Evolutionary conservation across 768 basidiomycete species (phyloP), one percentile per base, ranked within the genome.

Genomic region (Porphyrellus cyaneotinctus): DNA sequence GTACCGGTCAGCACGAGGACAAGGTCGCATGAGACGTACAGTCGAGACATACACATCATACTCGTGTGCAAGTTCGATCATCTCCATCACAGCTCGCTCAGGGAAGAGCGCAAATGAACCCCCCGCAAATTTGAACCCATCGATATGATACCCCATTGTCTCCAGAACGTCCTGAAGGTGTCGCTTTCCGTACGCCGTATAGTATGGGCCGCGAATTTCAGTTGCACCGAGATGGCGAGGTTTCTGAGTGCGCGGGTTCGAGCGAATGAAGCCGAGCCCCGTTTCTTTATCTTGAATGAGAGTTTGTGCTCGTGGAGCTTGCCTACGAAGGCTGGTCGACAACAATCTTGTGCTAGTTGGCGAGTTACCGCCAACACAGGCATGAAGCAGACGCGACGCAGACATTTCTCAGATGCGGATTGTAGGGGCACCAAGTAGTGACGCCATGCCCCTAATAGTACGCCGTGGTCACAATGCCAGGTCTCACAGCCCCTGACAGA

Each of bases 191-290:
- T 75, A 74, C 0, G 72, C 70, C n/a, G 70, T 60, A 49, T 75
- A 76, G 54, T 76, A 78, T 1, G 75, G 74, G 12, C 75, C 74
- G 14, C 75, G 68, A 45, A 77, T 78, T 58, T 78, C 74, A 4
- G 75, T 74, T 26, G 75, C 52, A 6, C 76, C 71, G n/a, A 62
- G 64, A 28, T 58, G 58, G 24, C 74, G 72, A 9, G 70, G 67
- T 54, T 76, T 76, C 4, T 54, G 38, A 24, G 68, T 54, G 49
- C 64, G 74, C 14, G 65, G 70, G 26, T 42, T 64, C 14, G 58
- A 67, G 13, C 48, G 51, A 38, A 60, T 23, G 45, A 59, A 60
- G 20, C 58, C 58, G 1, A 60, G 30, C 18, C 58, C 56, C 9
- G 49, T 32, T 22, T 58, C 49, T 30, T 51, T 45, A 14, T 59